A percentile compares a stretch with the other conserved stretches of the same genome.
phyloP scores from a whole-genome alignment of 495 filamentous ascomycete genomes.

The Letharia columbiana region DNA sequence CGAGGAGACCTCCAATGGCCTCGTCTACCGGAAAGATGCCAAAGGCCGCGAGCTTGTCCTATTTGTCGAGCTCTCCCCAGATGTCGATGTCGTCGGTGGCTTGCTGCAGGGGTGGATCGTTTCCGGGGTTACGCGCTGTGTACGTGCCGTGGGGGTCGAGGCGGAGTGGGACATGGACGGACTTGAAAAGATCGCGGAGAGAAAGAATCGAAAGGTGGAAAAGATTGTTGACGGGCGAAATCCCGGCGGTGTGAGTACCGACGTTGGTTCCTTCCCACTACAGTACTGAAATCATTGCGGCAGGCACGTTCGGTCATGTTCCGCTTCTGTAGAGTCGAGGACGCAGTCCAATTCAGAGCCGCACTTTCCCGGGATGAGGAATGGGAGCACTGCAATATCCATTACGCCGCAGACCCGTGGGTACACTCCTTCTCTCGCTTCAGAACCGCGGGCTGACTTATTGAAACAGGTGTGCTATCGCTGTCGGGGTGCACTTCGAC shows the following conservation, averaged over 20 bases:
- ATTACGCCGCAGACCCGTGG: conserved; percentile 39
- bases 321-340: conserved; percentile 36
- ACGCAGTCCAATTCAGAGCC: conserved; percentile 36
- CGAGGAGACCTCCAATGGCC: conserved; percentile 38
- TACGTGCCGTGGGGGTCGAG: conserved; percentile 35
- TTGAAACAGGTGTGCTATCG: conserved; percentile 31
- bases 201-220: conserved; percentile 33
- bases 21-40: conserved; percentile 30
- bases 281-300: background rate
- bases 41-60: conserved; percentile 23
- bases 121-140: conserved; percentile 33
- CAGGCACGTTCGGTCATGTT: conserved; percentile 31
- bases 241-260: conserved; percentile 29
- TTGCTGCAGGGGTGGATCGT: conserved; percentile 31
- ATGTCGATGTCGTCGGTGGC: conserved; percentile 34
- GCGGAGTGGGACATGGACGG: conserved; percentile 29
- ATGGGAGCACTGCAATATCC: conserved; percentile 38
- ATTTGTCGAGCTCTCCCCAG: conserved; percentile 32
- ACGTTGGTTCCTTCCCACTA: too few species aligned
- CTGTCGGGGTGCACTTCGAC: conserved; percentile 31
- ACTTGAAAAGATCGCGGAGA: conserved; percentile 29
- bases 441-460: background rate
- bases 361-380: conserved; percentile 32
- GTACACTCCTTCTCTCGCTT: conserved; percentile 17
- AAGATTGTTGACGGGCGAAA: conserved; percentile 32